These are phyloP conservation scores for Yamadazyma atmosphaerica DNA, from an alignment of 1,139 yeast species.

Conservation along the genomic window DNA sequence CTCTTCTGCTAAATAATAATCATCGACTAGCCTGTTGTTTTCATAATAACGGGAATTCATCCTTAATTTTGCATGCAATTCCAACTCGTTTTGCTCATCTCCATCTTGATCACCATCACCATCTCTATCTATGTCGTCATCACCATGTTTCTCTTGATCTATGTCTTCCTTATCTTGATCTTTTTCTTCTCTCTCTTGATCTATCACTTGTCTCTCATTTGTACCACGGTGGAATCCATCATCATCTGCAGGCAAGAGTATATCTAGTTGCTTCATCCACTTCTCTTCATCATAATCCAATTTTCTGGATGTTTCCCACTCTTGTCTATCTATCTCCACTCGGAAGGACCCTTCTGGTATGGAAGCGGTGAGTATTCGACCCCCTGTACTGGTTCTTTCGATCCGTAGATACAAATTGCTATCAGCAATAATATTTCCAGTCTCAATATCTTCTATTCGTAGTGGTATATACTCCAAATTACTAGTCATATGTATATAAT, in stretches of 20 bases:
- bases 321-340: constrained; percentile 4
- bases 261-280: constrained; percentile 12
- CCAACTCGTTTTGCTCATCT: constrained; percentile 3
- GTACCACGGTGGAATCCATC: neutral
- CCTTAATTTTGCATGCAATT: constrained; percentile 11
- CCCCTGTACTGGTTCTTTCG: constrained; percentile 10
- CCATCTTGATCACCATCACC: neutral
- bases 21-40: constrained; percentile 13
- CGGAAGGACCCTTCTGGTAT: constrained; percentile 19
- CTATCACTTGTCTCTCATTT: too few species aligned
- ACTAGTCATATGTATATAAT: neutral
- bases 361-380: constrained; percentile 13
- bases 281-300: constrained; percentile 8
- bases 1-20: constrained; percentile 12
- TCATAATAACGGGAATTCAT: constrained; percentile 12
- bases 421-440: constrained; percentile 17
- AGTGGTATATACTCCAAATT: constrained; percentile 19
- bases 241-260: constrained; percentile 9
- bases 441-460: constrained; percentile 20
- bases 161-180: neutral
- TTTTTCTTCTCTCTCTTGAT: neutral
- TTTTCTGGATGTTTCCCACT: constrained; percentile 3
- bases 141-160: neutral
- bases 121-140: neutral
- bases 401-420: constrained; percentile 16